These are phyloP conservation scores for Candida multigemmis DNA, from an alignment of 805 yeast species.

Conservation along the genomic window DNA sequence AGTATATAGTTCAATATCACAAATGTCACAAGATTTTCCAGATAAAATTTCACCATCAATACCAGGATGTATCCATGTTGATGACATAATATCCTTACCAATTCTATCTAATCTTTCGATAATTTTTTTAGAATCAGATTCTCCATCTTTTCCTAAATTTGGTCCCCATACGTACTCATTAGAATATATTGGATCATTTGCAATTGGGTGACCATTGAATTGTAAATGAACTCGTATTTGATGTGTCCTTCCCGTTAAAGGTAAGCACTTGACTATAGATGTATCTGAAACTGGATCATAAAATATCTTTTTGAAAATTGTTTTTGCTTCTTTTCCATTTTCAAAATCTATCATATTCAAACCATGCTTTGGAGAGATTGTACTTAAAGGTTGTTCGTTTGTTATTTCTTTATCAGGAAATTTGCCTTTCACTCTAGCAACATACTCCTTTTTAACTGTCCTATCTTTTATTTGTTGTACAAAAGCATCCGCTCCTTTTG, in stretches of 20 bases:
- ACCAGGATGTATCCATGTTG: constrained; percentile 57
- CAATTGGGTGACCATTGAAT: constrained; percentile 43
- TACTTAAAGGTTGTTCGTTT: constrained; percentile 61
- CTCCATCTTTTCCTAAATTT: constrained; percentile 53
- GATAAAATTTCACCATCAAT: constrained; percentile 59
- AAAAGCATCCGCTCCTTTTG: constrained; percentile 69
- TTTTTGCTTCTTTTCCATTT: constrained; percentile 64
- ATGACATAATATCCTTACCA: constrained; percentile 63
- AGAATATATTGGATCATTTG: constrained; percentile 68
- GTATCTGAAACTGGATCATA: constrained; percentile 49
- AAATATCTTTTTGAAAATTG: constrained; percentile 59
- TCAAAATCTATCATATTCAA: constrained; percentile 44
- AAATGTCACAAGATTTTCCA: constrained; percentile 51
- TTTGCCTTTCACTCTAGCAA: constrained; percentile 82
- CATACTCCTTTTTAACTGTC: constrained; percentile 69
- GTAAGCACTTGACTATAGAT: constrained; percentile 74
- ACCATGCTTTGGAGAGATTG: constrained; percentile 67
- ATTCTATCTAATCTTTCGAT: constrained; percentile 44
- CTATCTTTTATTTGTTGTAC: constrained; percentile 66
- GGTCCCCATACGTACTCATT: constrained; percentile 77
- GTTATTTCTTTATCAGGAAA: constrained; percentile 52
- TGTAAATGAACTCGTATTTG: constrained; percentile 93
- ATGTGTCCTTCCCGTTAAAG: constrained; percentile 90
- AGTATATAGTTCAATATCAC: constrained; percentile 64
- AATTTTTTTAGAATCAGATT: constrained; percentile 40